Evolutionary conservation across 305 asterid genomes (phyloP), one percentile per base, ranked within the genome.

Genomic region (Rubia peregrina): DNA sequence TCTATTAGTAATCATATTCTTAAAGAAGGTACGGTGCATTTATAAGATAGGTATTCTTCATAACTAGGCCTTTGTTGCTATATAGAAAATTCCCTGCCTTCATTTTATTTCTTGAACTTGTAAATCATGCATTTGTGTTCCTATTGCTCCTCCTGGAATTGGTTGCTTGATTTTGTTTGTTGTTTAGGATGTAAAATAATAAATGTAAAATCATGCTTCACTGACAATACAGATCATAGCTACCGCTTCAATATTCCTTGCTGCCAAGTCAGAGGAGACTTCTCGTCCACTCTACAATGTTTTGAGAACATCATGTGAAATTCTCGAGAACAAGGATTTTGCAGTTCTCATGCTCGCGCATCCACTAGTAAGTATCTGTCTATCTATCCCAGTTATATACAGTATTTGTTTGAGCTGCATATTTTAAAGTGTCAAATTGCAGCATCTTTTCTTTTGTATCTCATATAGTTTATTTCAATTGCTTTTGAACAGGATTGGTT

Each of bases 181-280:
- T 53, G n/a, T 40, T 26, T 56, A 21, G n/a, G 53, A 2, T 21
- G 13, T 56, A 61, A 67, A 67, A 7, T 8, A 62, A 68, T 42
- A 66, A 40, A 51, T 65, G 46, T 64, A 51, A n/a, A 53, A 43
- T 76, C 9, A 66, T 71, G 76, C 51, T 75, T 75, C 43, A 75
- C 67, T 76, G 46, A 69, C 66, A 46, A 67, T 85, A 78, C 96
- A 94, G 99, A 75, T 91, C 82, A 85, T 94, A 77, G 96, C 99
- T 72, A 94, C 99, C 22, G 96, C 99, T 60, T 87, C 90, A 33
- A 92, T 94, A 76, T 94, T 94, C 80, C 96, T 94, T 48, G 86
- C 91, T 65, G 86, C 99, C 5, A 94, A 94, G 81, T 94, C 99
- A 6, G 99, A 94, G 86, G 98, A 94, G 89, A 80, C 98, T 46